Base-by-base conservation (phyloP, 371 early-diverging fungal species). In the Syncephalastrum sp. region DNA sequence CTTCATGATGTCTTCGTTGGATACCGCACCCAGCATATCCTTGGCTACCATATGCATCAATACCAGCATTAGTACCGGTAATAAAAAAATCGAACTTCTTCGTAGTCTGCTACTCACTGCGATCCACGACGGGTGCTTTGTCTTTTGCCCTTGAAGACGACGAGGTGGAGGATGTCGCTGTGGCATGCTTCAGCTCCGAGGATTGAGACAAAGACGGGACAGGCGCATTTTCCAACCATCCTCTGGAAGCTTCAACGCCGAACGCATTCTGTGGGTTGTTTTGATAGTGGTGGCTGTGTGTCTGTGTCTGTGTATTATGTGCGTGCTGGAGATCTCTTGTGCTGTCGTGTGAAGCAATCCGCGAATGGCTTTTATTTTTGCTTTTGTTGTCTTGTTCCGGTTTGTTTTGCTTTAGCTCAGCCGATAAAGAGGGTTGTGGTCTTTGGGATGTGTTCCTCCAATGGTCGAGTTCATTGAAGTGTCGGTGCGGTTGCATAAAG, bases 1-100 rank as follows among this genome's bases (percentile, higher is more conserved):
- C 38, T 69, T 70, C 17, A 73, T 45, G 33, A 77, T 77, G 47
- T 77, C 74, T 55, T 70, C 74, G 43, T 73, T 65, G 24, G 77
- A 77, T 3, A 77, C 74, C 12, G 66, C 65, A 19, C 67, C 65
- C 25, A 76, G 47, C 44, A 71, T 57, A 33, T 76, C 73, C 60
- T 61, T 59, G 33, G 57, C 63, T 60, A 33, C 7, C 27, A 27
- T 27, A 27, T 27, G 7, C 27, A 27, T 27, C 21, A 21, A 21
- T 21, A 21, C 2, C 21, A 21, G 21, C 3, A 29, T 29, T 3
- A 29, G 3, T 29, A 29, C 29, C 21, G 21, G 21, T 27, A 3
- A 27, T 27, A 27, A 27, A 27, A 7, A 27, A 27, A 27, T 0
- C 27, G 4, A 3, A 21, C 29, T 7, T 33, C 38, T 8, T 33